These are phyloP conservation scores for Blastomyces percursus DNA, from an alignment of 2,329 filamentous ascomycete genomes.

Conservation along the genomic window DNA sequence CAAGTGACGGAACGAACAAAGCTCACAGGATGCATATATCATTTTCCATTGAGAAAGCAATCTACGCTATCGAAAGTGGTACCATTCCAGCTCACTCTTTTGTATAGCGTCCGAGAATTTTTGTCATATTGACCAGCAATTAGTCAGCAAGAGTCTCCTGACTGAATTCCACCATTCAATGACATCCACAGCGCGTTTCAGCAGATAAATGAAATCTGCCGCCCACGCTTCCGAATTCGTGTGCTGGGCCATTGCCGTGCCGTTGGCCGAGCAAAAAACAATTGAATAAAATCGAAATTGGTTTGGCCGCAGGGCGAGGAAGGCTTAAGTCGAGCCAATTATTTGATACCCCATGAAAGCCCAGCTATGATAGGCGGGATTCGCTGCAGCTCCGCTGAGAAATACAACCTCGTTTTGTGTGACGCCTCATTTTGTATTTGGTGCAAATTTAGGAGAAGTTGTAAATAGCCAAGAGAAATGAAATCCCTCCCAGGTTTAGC, in stretches of 20 bases:
- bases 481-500: background rate
- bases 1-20: background rate
- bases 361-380: background rate
- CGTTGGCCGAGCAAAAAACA: background rate
- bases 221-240: background rate
- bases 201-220: background rate
- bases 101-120: background rate
- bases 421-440: too few species aligned
- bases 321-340: background rate
- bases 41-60: background rate
- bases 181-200: background rate
- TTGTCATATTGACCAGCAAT: background rate
- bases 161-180: background rate
- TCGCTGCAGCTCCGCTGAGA: background rate
- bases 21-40: background rate
- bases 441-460: background rate
- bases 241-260: background rate
- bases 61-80: background rate
- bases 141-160: background rate
- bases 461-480: background rate
- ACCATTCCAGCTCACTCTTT: background rate
- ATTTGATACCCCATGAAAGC: background rate
- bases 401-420: background rate
- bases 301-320: too few species aligned
- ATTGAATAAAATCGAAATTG: background rate